Base-by-base conservation (phyloP, 106 monocot genomes). In the Acorus calamus region DNA sequence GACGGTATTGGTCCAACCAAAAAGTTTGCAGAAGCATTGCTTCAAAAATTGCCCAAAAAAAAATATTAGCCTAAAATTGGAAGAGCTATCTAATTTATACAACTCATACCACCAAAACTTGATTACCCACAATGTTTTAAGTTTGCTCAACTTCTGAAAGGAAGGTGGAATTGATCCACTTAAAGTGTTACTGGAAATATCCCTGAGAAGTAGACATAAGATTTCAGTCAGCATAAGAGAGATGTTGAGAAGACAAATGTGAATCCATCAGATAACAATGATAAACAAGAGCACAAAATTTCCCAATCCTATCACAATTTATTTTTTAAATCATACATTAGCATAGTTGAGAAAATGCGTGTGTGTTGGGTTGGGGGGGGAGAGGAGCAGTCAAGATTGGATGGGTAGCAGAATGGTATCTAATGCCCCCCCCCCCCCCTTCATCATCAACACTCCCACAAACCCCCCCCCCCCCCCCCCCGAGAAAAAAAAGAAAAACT, bases 101-200 rank as follows among this genome's bases (percentile, higher is more conserved):
- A 11, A 44, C 44, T 55, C 47, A 46, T 5, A 45, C 2, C 42
- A 55, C 46, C 5, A 49, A 14, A 61, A 55, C 8, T 44, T 65
- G 44, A 14, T 10, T 56, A 82, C 94, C 80, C 65, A 96, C 90
- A 96, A 87, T 76, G 78, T 82, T 69, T 59, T 84, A 52, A 96
- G 69, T 68, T 85, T 90, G 49, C 71, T 66, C 67, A 96, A 74
- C 53, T 85, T 90, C 60, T 72, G 73, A 71, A 96, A 75, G 52
- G 94, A 84, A 52, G 57, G 59, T 63, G 94, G 90, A 73, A 96
- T 85, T 54, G 78, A 73, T 68, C 94, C 94, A 65, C 90, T 90
- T 68, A 96, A 63, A 63, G 87, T 79, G 61, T 96, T 96, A 74
- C 94, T 90, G n/a, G 94, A 90, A 43, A 96, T 50, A 67, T 96